Evolutionary conservation across 306 rosid species (phyloP).

Genomic region (barrel medic (Medicago truncatula)): MtrunA17r5.0-ANR NC_053045.1:61565501-61566000

Average conservation of each 20-base stretch:
- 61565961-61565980: constrained; percentile 71
- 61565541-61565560: neutral
- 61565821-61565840: constrained; percentile 25
- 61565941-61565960: constrained; percentile 87
- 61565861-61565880: constrained; percentile 22
- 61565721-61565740: neutral
- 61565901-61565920: constrained; percentile 35
- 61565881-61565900: constrained; percentile 2
- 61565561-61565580: neutral
- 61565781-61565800: constrained; percentile 28
- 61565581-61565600: constrained; percentile 12
- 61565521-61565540: neutral
- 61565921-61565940: constrained; percentile 97
- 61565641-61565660: constrained; percentile 23
- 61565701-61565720: constrained; percentile 9
- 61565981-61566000: constrained; percentile 66
- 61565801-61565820: constrained; percentile 17
- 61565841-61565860: constrained; percentile 17
- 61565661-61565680: constrained; percentile 10
- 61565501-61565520: constrained; percentile 8
- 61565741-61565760: constrained; percentile 14
- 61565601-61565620: constrained; percentile 16
- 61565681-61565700: constrained; percentile 11
- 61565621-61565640: constrained; percentile 29
- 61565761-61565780: neutral